phyloP scores from a whole-genome alignment of 352 stramenopile genomes.

The Phytophthora nicotianae region DNA sequence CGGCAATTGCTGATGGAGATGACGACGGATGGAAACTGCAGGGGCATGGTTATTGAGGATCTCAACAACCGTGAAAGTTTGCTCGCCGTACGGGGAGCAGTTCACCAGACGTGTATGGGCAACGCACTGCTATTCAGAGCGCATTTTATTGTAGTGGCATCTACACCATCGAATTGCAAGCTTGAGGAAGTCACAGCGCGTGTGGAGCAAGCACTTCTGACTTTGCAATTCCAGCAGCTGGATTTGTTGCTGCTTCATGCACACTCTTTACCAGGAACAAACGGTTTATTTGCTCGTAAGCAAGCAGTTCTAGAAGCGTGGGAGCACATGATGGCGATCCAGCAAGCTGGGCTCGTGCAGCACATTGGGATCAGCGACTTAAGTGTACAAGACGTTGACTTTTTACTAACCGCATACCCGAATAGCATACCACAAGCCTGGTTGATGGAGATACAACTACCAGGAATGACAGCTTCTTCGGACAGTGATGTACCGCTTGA shows the following conservation, averaged over 20 bases:
- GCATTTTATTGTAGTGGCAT: constrained; percentile 36
- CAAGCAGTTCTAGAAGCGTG: constrained; percentile 49
- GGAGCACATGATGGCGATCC: constrained; percentile 44
- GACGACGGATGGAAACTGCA: constrained; percentile 43
- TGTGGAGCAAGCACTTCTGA: constrained; percentile 37
- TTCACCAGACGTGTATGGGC: constrained; percentile 34
- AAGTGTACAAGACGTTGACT: constrained; percentile 60
- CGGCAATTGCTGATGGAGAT: constrained; percentile 33
- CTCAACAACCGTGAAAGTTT: constrained; percentile 39
- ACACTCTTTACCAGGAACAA: constrained; percentile 17
- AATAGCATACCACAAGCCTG: constrained; percentile 28
- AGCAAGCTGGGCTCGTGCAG: constrained; percentile 39
- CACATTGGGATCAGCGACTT: constrained; percentile 56
- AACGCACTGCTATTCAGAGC: constrained; percentile 37
- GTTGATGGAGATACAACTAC: constrained; percentile 26
- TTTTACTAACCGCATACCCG: constrained; percentile 45
- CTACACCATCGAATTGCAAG: constrained; percentile 28
- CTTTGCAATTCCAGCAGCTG: constrained; percentile 43
- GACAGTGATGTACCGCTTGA: constrained; percentile 20
- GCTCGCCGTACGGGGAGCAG: constrained; percentile 26
- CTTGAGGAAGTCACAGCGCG: constrained; percentile 22
- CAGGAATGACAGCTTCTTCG: constrained; percentile 1
- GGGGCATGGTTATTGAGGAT: constrained; percentile 36
- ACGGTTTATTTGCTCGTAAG: constrained; percentile 43
- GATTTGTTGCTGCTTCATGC: constrained; percentile 51